Percentiles rank a stretch among this genome's conserved stretches.
Evolutionary conservation across 169 alveolate species (phyloP).

Genomic region (Blepharisma undulans): DNA sequence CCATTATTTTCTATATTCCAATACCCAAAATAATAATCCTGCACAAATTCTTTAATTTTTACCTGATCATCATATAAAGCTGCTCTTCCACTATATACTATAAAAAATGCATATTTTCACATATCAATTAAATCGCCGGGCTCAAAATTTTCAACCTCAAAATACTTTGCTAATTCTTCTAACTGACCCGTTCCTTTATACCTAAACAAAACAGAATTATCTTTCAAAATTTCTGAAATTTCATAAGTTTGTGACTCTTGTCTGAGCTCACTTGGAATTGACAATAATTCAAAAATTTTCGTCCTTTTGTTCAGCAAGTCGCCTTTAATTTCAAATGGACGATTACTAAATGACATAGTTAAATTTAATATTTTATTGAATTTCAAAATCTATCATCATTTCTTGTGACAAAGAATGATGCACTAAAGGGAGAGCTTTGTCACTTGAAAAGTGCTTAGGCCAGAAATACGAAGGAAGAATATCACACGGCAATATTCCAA

Average conservation of each 20-base stretch:
- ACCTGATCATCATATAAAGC: not conserved
- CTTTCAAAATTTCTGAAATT: not conserved
- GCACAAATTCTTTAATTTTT: not conserved
- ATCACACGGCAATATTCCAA: conserved; percentile 48
- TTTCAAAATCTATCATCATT: conserved; percentile 48
- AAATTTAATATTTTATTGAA: conserved; percentile 23
- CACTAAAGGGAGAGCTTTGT: not conserved
- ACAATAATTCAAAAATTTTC: not conserved
- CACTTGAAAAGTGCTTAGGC: conserved; percentile 28
- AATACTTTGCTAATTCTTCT: not conserved
- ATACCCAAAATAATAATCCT: conserved; percentile 17
- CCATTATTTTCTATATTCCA: not conserved
- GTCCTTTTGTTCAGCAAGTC: not conserved
- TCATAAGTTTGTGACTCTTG: not conserved
- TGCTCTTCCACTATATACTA: not conserved
- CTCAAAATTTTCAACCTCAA: not conserved
- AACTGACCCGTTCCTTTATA: conserved; percentile 10
- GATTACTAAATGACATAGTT: not conserved
- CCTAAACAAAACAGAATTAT: not conserved
- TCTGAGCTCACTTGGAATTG: not conserved
- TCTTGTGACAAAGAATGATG: conserved; percentile 16
- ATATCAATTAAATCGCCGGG: not conserved
- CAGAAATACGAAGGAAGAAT: conserved; percentile 28
- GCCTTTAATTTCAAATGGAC: not conserved
- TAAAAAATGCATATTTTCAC: not conserved